These are phyloP conservation scores for Aspergillus haitiensis DNA, from an alignment of 495 filamentous ascomycete species.

Conservation along the genomic window DNA sequence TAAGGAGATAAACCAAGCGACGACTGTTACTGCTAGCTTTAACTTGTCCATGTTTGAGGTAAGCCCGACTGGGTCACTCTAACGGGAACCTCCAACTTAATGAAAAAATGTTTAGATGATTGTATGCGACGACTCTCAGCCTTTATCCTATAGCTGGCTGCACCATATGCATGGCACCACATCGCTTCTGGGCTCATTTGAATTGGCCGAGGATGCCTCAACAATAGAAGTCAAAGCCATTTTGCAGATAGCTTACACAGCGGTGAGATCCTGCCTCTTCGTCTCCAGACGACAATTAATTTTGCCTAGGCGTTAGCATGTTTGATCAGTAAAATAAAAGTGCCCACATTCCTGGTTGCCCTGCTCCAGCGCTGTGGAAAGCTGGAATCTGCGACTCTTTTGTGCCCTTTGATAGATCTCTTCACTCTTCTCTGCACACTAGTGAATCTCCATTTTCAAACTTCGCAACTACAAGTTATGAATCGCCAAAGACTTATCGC, in stretches of 20 bases:
- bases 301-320: not conserved
- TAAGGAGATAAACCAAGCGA: not conserved
- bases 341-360: not conserved
- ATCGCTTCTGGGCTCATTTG: not conserved
- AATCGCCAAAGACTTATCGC: not conserved
- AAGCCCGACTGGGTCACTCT: not conserved
- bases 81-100: not conserved
- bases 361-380: not conserved
- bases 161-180: constrained; percentile 2
- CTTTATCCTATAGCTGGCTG: not conserved
- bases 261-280: not conserved
- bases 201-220: not conserved
- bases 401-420: not conserved
- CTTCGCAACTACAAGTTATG: not conserved
- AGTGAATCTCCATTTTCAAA: not conserved
- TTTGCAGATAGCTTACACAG: not conserved
- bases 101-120: constrained; percentile 1
- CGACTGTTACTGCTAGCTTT: not conserved
- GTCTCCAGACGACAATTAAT: not conserved
- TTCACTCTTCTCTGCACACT: not conserved
- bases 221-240: not conserved
- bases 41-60: constrained; percentile 14
- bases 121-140: not conserved
- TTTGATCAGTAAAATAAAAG: not conserved
- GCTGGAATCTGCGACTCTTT: not conserved